Percentiles rank a stretch among this genome's conserved stretches.
phyloP scores from a whole-genome alignment of 805 yeast genomes.

The Wickerhamomyces alni region DNA sequence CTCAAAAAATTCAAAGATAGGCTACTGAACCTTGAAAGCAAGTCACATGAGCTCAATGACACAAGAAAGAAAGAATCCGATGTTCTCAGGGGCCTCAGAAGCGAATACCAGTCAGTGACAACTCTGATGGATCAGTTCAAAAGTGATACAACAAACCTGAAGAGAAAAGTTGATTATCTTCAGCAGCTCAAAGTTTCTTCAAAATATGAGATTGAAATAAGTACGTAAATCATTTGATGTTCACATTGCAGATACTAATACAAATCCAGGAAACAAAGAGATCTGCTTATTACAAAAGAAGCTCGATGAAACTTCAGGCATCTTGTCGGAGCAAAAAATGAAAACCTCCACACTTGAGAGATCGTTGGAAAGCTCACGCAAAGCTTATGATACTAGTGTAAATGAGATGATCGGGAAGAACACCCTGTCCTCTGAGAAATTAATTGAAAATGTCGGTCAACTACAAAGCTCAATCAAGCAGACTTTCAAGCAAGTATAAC shows the following conservation, averaged over 20 bases:
- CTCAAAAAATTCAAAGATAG: slow-evolving; percentile 20
- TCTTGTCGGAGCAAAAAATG: slow-evolving; percentile 41
- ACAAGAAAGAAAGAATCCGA: slow-evolving; percentile 20
- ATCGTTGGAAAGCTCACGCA: slow-evolving; percentile 13
- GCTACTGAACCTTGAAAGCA: slow-evolving; percentile 19
- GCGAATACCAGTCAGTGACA: slow-evolving; percentile 15
- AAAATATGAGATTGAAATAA: slow-evolving; percentile 18
- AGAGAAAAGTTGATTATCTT: slow-evolving; percentile 20
- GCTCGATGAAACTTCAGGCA: slow-evolving; percentile 38
- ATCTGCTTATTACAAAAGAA: slow-evolving; percentile 29
- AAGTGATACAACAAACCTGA: slow-evolving; percentile 18
- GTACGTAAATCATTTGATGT: no score
- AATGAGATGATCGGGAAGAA: not conserved
- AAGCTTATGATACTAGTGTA: slow-evolving; percentile 10
- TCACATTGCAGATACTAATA: no score
- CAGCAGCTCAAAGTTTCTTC: slow-evolving; percentile 19
- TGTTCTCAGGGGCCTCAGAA: slow-evolving; percentile 18
- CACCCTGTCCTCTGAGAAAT: not conserved
- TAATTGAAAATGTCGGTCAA: slow-evolving; percentile 2
- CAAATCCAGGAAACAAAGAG: slow-evolving; percentile 26
- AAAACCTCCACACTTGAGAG: slow-evolving; percentile 26
- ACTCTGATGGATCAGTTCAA: slow-evolving; percentile 17
- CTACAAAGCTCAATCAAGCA: not conserved
- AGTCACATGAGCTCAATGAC: slow-evolving; percentile 16
- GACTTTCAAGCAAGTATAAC: not conserved